Evolutionary conservation across 2,329 filamentous ascomycete species (phyloP).

Genomic region (Lojkania enalia): DNA sequence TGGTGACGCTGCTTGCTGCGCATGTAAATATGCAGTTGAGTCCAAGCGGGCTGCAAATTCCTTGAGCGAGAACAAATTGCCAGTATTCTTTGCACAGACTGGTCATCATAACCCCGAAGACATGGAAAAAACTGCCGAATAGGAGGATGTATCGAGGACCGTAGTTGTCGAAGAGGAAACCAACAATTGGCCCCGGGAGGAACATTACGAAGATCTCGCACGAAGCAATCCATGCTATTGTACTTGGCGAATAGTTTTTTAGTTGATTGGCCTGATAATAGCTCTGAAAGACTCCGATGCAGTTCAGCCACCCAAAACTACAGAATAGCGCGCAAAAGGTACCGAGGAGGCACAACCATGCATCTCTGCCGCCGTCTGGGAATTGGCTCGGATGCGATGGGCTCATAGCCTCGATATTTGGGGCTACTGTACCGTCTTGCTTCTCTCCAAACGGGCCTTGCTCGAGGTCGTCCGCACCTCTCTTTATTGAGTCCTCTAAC

Average conservation of each 20-base stretch:
- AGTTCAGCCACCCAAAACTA: slow-evolving; percentile 45
- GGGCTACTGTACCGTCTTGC: slow-evolving; percentile 8
- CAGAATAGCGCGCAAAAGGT: slow-evolving; percentile 15
- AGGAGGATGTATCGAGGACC: slow-evolving; percentile 62
- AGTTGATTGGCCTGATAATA: slow-evolving; percentile 53
- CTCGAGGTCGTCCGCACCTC: slow-evolving; percentile 17
- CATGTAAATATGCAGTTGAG: slow-evolving; percentile 60
- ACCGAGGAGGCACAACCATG: slow-evolving; percentile 38
- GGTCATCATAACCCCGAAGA: slow-evolving; percentile 67
- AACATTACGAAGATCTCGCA: slow-evolving; percentile 55
- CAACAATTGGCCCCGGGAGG: slow-evolving; percentile 61
- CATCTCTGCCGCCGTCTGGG: slow-evolving; percentile 44
- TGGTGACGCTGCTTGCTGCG: slow-evolving; percentile 47
- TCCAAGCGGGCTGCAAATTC: slow-evolving; percentile 55
- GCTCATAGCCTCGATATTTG: slow-evolving; percentile 15
- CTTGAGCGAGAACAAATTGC: slow-evolving; percentile 59
- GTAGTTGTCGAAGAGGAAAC: slow-evolving; percentile 65
- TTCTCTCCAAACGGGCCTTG: slow-evolving; percentile 21
- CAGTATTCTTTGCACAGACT: slow-evolving; percentile 60
- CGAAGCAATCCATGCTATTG: slow-evolving; percentile 53
- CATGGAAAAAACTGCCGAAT: slow-evolving; percentile 58
- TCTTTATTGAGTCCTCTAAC: slow-evolving; percentile 20
- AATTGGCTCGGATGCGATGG: slow-evolving; percentile 38
- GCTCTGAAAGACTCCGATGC: slow-evolving; percentile 49
- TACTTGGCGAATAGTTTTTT: slow-evolving; percentile 41